Evolutionary conservation across 2,329 filamentous ascomycete genomes (phyloP).

Genomic region (Alternaria infectoria): DNA sequence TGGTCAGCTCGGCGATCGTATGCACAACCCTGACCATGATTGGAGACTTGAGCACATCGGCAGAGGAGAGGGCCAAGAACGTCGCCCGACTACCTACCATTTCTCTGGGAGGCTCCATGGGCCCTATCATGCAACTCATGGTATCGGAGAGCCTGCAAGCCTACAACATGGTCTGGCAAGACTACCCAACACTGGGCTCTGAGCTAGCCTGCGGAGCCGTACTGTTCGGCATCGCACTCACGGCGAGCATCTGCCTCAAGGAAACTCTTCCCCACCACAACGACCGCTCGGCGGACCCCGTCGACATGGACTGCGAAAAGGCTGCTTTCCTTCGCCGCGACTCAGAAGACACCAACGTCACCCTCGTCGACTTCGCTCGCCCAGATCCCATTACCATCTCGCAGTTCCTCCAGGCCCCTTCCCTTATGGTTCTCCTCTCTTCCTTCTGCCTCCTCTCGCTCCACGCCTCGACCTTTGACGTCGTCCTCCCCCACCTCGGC

Average conservation of each 20-base stretch:
- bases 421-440: conserved; percentile 54
- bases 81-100: conserved; percentile 55
- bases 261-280: conserved; percentile 46
- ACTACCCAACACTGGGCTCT: conserved; percentile 52
- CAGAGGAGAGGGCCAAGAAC: conserved; percentile 48
- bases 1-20: conserved; percentile 53
- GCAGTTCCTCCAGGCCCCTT: conserved; percentile 55
- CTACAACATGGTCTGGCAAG: conserved; percentile 51
- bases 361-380: conserved; percentile 44
- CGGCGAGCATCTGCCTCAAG: conserved; percentile 49
- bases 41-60: conserved; percentile 50
- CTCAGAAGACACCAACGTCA: conserved; percentile 45
- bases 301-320: conserved; percentile 53
- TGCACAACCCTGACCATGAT: conserved; percentile 56
- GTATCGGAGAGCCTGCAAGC: conserved; percentile 52
- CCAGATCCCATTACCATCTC: conserved; percentile 52
- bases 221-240: conserved; percentile 50
- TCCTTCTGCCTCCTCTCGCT: conserved; percentile 63
- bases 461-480: conserved; percentile 61
- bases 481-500: conserved; percentile 55
- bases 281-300: conserved; percentile 20
- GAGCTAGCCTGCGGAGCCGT: conserved; percentile 53
- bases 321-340: conserved; percentile 53
- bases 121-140: conserved; percentile 53
- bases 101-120: conserved; percentile 54